Base-by-base conservation (phyloP, 2,329 filamentous ascomycete species). In the Cryoendolithus antarcticus region DNA sequence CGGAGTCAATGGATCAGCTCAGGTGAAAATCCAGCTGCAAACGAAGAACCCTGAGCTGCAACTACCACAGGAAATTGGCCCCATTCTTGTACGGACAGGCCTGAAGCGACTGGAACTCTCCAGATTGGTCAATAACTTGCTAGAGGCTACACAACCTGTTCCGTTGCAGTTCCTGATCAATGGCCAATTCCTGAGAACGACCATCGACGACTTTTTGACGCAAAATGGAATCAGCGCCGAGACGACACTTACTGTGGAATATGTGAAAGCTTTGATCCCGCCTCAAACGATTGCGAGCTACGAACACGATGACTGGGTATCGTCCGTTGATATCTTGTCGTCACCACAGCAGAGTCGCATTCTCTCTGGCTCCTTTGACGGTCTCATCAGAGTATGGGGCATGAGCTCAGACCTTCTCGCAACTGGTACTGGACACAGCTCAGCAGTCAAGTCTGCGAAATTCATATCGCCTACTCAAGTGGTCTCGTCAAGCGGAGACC, bases 271-370 rank as follows among this genome's bases (percentile, higher is more conserved):
- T 47, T 68, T 95, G 50, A 77, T 95, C 44, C 91, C 91, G 6
- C 91, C 91, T 11, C 71, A 83, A 29, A 89, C 91, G 60, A 79
- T 93, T 51, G 82, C 86, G 9, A 91, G 83, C 56, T 98, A 94
- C 59, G 81, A 95, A 65, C 89, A 98, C 60, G 88, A 98, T 56
- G 91, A 96, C 61, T 98, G 91, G 91, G 83, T 98, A 35, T 85
- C 84, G 58, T 75, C 76, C 19, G 77, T 96, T 19, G 86, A 95
- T 59, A 74, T 93, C 4, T 67, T 93, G 15, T 88, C 86, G 24
- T 27, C 24, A 8, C 24, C 24, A 8, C 24, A 27, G 24, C 75
- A 80, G 48, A 77, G 83, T 52, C 70, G 83, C 45, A 80, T 96
- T 44, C 66, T 94, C n/a, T 93, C 86, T n/a, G 86, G 79, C 24